A percentile compares a stretch with the other conserved stretches of the same genome.
phyloP scores from a whole-genome alignment of 1,139 yeast species.

The Taphrina betulina region DNA sequence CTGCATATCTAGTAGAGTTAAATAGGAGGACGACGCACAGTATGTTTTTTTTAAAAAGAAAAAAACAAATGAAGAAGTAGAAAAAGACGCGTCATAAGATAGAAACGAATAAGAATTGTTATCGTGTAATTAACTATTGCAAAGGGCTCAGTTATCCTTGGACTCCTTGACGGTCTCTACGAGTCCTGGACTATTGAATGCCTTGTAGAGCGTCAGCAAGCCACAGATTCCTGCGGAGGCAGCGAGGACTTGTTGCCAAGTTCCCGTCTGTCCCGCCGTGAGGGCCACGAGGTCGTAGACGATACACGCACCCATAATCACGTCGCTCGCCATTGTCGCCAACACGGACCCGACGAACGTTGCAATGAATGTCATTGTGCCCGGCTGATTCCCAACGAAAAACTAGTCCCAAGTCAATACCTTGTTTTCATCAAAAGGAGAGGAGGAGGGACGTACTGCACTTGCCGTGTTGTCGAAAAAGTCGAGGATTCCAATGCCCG shows the following conservation, averaged over 20 bases:
- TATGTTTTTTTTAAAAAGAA: too few species aligned
- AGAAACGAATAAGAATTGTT: too few species aligned
- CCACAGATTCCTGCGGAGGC: conserved; percentile 15
- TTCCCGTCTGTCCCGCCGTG: conserved; percentile 19
- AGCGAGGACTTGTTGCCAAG: conserved; percentile 23
- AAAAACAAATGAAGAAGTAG: too few species aligned
- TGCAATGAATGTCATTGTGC: conserved; percentile 16
- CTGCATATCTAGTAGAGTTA: too few species aligned
- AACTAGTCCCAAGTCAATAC: neutral
- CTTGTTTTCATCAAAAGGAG: neutral
- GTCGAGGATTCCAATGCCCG: conserved; percentile 26
- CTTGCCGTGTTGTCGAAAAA: conserved; percentile 25
- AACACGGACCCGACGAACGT: conserved; percentile 20
- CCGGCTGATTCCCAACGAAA: conserved; percentile 18
- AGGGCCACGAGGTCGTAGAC: conserved; percentile 26
- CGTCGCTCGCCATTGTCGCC: conserved; percentile 22
- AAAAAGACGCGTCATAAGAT: too few species aligned
- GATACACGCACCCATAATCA: conserved; percentile 25
- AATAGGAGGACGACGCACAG: too few species aligned
- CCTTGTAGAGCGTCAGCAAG: conserved; percentile 19
- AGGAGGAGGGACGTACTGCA: conserved; percentile 4
- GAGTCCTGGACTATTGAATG: conserved; percentile 3
- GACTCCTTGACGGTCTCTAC: conserved; percentile 13
- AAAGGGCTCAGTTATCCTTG: conserved; percentile 4
- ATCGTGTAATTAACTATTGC: too few species aligned